A percentile compares a stretch with the other conserved stretches of the same genome.
Evolutionary conservation across 352 stramenopile genomes (phyloP).

Genomic region (Phytophthora pseudosyringae): DNA sequence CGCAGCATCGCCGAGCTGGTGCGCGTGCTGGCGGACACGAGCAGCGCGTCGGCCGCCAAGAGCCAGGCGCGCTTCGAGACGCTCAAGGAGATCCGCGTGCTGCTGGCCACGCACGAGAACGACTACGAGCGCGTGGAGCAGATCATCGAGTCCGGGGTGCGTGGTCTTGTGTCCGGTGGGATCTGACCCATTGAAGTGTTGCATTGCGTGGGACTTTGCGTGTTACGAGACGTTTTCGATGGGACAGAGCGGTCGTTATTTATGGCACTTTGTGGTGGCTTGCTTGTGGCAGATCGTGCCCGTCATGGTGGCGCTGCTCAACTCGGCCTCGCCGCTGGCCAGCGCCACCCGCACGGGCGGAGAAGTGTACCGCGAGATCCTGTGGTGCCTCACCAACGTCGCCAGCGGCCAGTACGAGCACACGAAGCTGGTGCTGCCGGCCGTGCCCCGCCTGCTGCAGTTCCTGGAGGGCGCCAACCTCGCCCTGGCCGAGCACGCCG

Average conservation of each 20-base stretch:
- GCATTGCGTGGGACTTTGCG: neutral
- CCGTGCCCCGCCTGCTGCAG: slow-evolving; percentile 72
- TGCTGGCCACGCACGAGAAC: slow-evolving; percentile 66
- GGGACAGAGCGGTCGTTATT: slow-evolving; percentile 5
- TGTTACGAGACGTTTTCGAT: slow-evolving; percentile 2
- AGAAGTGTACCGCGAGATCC: slow-evolving; percentile 79
- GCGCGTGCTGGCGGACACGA: slow-evolving; percentile 48
- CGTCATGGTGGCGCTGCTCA: slow-evolving; percentile 69
- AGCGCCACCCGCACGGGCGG: slow-evolving; percentile 65
- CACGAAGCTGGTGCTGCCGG: slow-evolving; percentile 81
- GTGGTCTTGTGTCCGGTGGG: slow-evolving; percentile 24
- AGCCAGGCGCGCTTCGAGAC: slow-evolving; percentile 75
- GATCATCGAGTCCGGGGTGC: slow-evolving; percentile 80
- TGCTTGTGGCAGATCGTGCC: slow-evolving; percentile 64
- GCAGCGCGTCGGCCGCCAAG: slow-evolving; percentile 40
- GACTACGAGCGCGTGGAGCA: slow-evolving; percentile 74
- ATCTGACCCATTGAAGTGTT: slow-evolving; percentile 12
- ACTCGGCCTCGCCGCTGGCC: slow-evolving; percentile 68
- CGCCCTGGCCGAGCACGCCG: slow-evolving; percentile 74
- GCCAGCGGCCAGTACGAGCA: slow-evolving; percentile 85
- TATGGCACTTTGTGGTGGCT: slow-evolving; percentile 13
- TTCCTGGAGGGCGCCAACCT: slow-evolving; percentile 68
- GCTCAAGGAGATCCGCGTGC: slow-evolving; percentile 69
- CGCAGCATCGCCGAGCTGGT: slow-evolving; percentile 67
- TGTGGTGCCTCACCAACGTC: slow-evolving; percentile 89